Conservation (phyloP, 2,329 filamentous ascomycete species). For the Cadophora malorum region DNA sequence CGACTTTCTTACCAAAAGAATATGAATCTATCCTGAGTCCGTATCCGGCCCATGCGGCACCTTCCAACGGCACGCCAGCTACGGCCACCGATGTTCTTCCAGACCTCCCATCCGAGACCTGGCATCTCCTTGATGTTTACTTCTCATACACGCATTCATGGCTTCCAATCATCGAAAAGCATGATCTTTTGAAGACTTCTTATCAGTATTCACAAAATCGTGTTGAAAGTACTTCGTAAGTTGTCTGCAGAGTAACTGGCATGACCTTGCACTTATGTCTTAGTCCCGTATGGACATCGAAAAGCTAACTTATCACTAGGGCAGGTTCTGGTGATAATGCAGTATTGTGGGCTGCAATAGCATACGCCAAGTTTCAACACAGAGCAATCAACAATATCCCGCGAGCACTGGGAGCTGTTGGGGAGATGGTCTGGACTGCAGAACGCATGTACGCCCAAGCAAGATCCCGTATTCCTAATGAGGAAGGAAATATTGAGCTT, state of each 20-base stretch:
- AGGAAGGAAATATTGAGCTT: constrained; percentile 55
- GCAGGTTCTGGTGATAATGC: constrained; percentile 54
- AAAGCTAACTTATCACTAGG: background rate
- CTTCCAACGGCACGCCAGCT: constrained; percentile 25
- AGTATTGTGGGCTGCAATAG: constrained; percentile 65
- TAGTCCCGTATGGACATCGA: background rate
- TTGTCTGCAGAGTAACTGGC: background rate
- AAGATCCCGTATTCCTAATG: constrained; percentile 54
- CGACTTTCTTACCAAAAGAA: constrained; percentile 15
- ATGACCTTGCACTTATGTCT: background rate
- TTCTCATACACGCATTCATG: constrained; percentile 79
- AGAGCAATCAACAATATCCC: constrained; percentile 42
- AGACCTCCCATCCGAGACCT: constrained; percentile 44
- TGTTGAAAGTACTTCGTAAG: constrained; percentile 22
- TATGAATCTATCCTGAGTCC: constrained; percentile 37
- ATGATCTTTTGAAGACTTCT: constrained; percentile 47
- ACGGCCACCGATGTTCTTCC: constrained; percentile 28
- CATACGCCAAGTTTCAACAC: constrained; percentile 61
- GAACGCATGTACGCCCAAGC: constrained; percentile 59
- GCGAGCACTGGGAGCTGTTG: constrained; percentile 35
- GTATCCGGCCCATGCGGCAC: constrained; percentile 20
- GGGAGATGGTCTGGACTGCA: constrained; percentile 38
- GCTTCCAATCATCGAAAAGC: constrained; percentile 76
- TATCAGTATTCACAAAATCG: constrained; percentile 43
- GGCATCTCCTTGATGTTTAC: constrained; percentile 70